phyloP scores from a whole-genome alignment of 1,284 basidiomycete genomes.

The Trichosporon sp. region DNA sequence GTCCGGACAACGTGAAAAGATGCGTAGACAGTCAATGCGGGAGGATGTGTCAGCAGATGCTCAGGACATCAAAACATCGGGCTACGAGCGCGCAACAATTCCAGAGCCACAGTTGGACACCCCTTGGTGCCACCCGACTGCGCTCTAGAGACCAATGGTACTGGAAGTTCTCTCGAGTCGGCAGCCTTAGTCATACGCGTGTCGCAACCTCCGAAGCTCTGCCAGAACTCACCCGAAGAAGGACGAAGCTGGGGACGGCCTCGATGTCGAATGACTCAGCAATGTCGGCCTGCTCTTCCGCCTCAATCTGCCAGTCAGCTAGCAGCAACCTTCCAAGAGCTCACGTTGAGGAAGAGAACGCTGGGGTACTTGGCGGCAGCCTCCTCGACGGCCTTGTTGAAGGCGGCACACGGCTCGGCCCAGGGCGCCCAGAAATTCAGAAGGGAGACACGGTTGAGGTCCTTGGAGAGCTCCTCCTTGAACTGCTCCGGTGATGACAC shows the following conservation, averaged over 20 bases:
- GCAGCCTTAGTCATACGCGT: not conserved
- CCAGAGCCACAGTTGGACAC: no score
- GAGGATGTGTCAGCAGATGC: not conserved
- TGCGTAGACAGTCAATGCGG: not conserved
- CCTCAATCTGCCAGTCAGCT: constrained; percentile 71
- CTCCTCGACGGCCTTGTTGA: constrained; percentile 74
- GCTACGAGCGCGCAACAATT: no score
- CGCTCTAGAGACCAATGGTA: no score
- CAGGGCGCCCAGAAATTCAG: constrained; percentile 93
- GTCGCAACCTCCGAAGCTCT: not conserved
- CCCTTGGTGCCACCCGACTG: no score
- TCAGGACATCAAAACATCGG: not conserved
- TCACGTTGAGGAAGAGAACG: constrained; percentile 73
- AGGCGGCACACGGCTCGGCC: constrained; percentile 84
- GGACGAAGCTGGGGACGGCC: constrained; percentile 81
- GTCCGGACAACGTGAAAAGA: not conserved
- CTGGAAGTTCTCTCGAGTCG: no score
- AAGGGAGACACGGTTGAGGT: constrained; percentile 76
- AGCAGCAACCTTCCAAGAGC: constrained; percentile 32
- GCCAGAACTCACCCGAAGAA: constrained; percentile 70
- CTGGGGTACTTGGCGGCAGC: constrained; percentile 71
- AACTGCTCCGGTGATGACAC: constrained; percentile 72
- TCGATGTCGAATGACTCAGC: constrained; percentile 91
- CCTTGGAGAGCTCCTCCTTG: constrained; percentile 70
- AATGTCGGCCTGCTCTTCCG: constrained; percentile 83